Evolutionary conservation across 192 early-diverging fungal genomes (phyloP).

Genomic region (Jimgerdemannia flammicorona): DNA sequence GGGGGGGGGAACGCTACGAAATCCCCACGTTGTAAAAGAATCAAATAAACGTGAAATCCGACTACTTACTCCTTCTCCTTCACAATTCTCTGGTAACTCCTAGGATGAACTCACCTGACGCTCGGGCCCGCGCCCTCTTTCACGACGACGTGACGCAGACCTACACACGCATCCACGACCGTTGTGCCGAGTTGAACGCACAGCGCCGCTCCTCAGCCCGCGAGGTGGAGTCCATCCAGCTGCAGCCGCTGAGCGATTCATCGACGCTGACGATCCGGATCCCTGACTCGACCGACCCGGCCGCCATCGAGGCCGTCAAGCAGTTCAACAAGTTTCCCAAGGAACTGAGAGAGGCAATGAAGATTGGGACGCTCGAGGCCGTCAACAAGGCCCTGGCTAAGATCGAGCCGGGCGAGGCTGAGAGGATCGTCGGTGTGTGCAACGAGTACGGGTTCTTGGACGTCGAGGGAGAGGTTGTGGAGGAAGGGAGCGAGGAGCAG

Average conservation of each 20-base stretch:
- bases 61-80: background rate
- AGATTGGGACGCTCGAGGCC: constrained; percentile 71
- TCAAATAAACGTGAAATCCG: too few relatives aligned
- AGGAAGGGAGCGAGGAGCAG: background rate
- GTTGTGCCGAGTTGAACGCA: constrained; percentile 63
- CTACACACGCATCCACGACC: constrained; percentile 72
- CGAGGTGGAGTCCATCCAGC: constrained; percentile 63
- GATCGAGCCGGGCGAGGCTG: constrained; percentile 66
- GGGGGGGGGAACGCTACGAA: too few relatives aligned
- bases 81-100: background rate
- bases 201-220: constrained; percentile 41
- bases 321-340: constrained; percentile 69
- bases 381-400: constrained; percentile 80
- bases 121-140: constrained; percentile 74
- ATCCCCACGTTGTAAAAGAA: too few relatives aligned
- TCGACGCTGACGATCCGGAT: constrained; percentile 54
- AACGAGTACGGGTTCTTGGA: constrained; percentile 65
- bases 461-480: background rate
- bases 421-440: constrained; percentile 71
- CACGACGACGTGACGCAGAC: constrained; percentile 81
- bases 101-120: constrained; percentile 41
- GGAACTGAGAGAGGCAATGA: constrained; percentile 71
- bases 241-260: constrained; percentile 66
- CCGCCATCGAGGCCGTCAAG: constrained; percentile 43
- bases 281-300: constrained; percentile 48